phyloP scores from a whole-genome alignment of 176 grass and related monocot species.

The Rhynchospora tenuis region DNA sequence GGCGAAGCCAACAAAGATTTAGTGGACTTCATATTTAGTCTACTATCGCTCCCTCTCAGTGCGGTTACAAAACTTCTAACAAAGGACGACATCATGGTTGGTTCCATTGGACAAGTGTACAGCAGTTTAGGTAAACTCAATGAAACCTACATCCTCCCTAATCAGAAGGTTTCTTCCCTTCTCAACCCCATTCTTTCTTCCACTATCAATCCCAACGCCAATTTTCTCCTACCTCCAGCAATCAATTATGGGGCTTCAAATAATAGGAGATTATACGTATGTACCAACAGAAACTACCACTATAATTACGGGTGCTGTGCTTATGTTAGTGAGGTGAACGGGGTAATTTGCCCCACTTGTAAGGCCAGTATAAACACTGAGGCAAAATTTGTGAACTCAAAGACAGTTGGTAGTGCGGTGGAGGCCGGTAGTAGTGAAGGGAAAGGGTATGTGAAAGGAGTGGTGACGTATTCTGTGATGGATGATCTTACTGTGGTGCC shows the following conservation, averaged over 20 bases:
- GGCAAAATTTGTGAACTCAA: neutral
- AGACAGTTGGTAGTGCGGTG: neutral
- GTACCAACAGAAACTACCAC: neutral
- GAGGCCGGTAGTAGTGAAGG: neutral
- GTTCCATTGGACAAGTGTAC: slow-evolving; percentile 7
- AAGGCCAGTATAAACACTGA: neutral
- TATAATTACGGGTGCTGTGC: neutral
- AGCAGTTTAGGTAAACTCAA: slow-evolving; percentile 22
- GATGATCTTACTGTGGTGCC: slow-evolving; percentile 38
- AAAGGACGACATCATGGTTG: neutral
- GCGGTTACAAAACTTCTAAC: slow-evolving; percentile 14
- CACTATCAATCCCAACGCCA: too few relatives aligned
- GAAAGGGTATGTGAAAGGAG: slow-evolving; percentile 22
- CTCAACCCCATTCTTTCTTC: too few relatives aligned
- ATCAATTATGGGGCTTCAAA: too few relatives aligned
- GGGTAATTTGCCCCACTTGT: neutral
- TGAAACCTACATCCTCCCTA: slow-evolving; percentile 14
- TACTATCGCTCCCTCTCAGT: slow-evolving; percentile 21
- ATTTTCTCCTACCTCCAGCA: too few relatives aligned
- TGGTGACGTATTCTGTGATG: slow-evolving; percentile 33
- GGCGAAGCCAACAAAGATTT: slow-evolving; percentile 33
- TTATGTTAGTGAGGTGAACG: neutral
- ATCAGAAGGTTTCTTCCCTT: neutral
- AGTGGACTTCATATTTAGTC: slow-evolving; percentile 41
- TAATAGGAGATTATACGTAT: neutral